Evolutionary conservation across 352 stramenopile species (phyloP).

Genomic region (Globisporangium uncinulatum): DNA sequence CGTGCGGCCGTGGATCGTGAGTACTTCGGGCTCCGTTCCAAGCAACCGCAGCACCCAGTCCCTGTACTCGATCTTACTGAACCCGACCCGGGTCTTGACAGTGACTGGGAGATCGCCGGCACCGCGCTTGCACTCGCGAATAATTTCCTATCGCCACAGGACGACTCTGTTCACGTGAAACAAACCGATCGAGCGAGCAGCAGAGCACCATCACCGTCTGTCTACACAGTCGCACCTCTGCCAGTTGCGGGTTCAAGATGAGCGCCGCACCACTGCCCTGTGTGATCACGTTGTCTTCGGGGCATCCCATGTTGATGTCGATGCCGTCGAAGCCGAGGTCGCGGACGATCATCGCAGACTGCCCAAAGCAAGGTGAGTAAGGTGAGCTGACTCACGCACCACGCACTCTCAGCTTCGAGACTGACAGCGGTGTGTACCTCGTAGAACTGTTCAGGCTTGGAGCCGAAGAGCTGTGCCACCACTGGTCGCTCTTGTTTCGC

Average conservation of each 20-base stretch:
- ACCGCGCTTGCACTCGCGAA: slow-evolving; percentile 60
- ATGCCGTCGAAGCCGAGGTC: slow-evolving; percentile 83
- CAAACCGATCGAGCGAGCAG: too few relatives aligned
- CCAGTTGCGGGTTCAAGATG: slow-evolving; percentile 54
- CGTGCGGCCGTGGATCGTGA: slow-evolving; percentile 75
- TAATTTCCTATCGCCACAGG: slow-evolving; percentile 31
- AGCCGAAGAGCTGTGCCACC: slow-evolving; percentile 80
- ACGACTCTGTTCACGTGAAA: neutral
- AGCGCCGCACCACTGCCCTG: slow-evolving; percentile 68
- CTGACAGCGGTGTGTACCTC: slow-evolving; percentile 29
- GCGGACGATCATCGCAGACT: slow-evolving; percentile 71
- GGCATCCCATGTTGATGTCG: slow-evolving; percentile 86
- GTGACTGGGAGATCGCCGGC: slow-evolving; percentile 61
- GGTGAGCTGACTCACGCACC: neutral
- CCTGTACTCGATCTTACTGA: slow-evolving; percentile 69
- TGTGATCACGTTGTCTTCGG: slow-evolving; percentile 71
- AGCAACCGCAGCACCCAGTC: slow-evolving; percentile 74
- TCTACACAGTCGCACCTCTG: slow-evolving; percentile 17
- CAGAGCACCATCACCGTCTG: too few relatives aligned
- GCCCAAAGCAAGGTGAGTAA: neutral
- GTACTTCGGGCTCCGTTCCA: slow-evolving; percentile 56
- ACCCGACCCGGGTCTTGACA: slow-evolving; percentile 79
- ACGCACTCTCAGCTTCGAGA: neutral
- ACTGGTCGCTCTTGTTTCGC: slow-evolving; percentile 64
- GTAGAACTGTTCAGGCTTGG: slow-evolving; percentile 83